Evolutionary conservation across 176 grass and related monocot species (phyloP), one percentile per base, ranked within the genome.

Genomic region (Hordeum vulgare): DNA sequence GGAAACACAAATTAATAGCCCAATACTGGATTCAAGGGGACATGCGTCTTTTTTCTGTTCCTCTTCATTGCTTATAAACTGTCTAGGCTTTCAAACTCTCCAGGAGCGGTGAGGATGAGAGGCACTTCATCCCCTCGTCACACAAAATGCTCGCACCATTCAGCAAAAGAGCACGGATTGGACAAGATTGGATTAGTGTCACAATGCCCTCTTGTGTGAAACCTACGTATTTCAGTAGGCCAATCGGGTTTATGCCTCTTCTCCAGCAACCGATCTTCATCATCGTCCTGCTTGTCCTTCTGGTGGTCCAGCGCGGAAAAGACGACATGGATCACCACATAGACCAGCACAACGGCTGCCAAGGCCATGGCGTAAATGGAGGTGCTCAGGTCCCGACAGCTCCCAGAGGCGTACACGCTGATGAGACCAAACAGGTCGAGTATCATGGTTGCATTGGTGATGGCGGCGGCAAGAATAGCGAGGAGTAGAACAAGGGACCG

Each of bases 131-230:
- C 39, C 88, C 86, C 9, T 7, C 12, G 21, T 89, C 88, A 34
- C 76, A 3, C 56, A 97, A 92, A 78, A 40, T 86, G 40, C 20
- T 81, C 4, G 78, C 77, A 21, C 85, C 83, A 57, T 90, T 88
- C 10, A 94, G 84, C 69, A 84, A 20, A 59, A 94, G 71, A n/a
- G 66, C n/a, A 12, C 71, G 79, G 35, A 94, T 76, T 15, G 85
- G 83, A 81, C 91, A 94, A 5, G 63, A 84, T 44, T 86, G 76
- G 33, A 94, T n/a, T 9, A 97, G 72, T 14, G 5, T 74, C 67
- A 84, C 26, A 58, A 97, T 79, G 26, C 87, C 89, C 37, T 77
- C 20, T 73, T 81, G 76, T 41, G 84, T 91, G 66, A 94, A 88
- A 71, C 74, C 82, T 58, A 71, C 74, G 79, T 58, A 80, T 80